phyloP scores from a whole-genome alignment of 768 basidiomycete genomes.

The Sporobolomyces roseus region DNA sequence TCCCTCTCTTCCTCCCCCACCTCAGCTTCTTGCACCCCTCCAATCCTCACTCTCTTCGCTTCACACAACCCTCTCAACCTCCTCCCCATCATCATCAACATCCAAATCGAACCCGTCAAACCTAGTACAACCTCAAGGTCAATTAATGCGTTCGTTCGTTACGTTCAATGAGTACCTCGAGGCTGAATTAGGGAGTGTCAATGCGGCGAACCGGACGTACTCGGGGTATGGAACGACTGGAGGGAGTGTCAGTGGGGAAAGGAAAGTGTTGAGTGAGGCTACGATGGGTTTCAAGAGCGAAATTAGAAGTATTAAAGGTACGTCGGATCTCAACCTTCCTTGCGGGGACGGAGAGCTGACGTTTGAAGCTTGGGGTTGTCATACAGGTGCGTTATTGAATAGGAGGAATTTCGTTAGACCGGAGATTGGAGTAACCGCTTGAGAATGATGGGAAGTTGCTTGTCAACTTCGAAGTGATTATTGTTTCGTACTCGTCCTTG shows the following conservation, averaged over 20 bases:
- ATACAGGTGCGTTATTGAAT: slow-evolving; percentile 29
- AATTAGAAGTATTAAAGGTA: slow-evolving; percentile 34
- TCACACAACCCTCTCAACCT: too few relatives aligned
- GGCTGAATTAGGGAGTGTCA: slow-evolving; percentile 10
- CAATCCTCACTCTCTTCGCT: background rate
- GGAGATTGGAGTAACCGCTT: background rate
- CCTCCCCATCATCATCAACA: background rate
- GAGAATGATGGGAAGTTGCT: background rate
- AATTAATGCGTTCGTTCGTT: slow-evolving; percentile 29
- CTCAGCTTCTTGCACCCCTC: background rate
- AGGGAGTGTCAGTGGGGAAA: slow-evolving; percentile 10
- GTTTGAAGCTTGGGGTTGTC: background rate
- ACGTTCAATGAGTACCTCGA: slow-evolving; percentile 37
- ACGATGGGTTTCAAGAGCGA: slow-evolving; percentile 29
- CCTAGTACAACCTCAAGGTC: slow-evolving; percentile 33
- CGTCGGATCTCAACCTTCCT: background rate
- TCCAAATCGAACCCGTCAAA: slow-evolving; percentile 20
- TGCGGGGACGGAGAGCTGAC: background rate
- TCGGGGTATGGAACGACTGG: background rate
- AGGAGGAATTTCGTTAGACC: slow-evolving; percentile 17
- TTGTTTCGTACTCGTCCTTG: background rate
- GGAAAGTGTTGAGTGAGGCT: slow-evolving; percentile 17
- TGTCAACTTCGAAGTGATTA: background rate
- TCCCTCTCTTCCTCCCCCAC: background rate
- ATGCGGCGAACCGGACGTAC: background rate